Evolutionary conservation across 2,329 filamentous ascomycete species (phyloP).

Genomic region (Alternaria panax): DNA sequence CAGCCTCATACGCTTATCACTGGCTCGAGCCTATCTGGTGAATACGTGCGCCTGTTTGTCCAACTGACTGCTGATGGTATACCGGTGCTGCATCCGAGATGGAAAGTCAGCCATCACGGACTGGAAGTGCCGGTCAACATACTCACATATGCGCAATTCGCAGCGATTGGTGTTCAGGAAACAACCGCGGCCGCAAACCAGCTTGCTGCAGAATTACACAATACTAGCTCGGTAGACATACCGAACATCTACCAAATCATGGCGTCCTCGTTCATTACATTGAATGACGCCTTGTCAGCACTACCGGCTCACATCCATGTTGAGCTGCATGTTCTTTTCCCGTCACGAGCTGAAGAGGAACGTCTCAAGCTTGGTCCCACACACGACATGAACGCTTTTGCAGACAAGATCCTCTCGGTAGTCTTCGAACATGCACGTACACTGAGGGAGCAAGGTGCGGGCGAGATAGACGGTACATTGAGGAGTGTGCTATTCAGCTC

Average conservation of each 20-base stretch:
- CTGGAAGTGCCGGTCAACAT: slow-evolving; percentile 84
- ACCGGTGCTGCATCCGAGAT: slow-evolving; percentile 86
- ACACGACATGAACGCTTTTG: slow-evolving; percentile 83
- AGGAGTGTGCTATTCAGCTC: slow-evolving; percentile 93
- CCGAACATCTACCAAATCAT: slow-evolving; percentile 75
- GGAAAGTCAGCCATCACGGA: slow-evolving; percentile 77
- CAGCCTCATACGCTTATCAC: slow-evolving; percentile 88
- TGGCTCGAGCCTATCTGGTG: slow-evolving; percentile 92
- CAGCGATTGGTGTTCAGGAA: slow-evolving; percentile 52
- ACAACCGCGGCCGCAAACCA: slow-evolving; percentile 34
- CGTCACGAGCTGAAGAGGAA: slow-evolving; percentile 76
- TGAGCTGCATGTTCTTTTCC: slow-evolving; percentile 92
- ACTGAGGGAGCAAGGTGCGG: slow-evolving; percentile 64
- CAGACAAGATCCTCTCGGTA: slow-evolving; percentile 80
- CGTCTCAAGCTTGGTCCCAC: slow-evolving; percentile 74
- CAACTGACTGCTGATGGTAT: slow-evolving; percentile 89
- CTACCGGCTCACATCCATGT: slow-evolving; percentile 83
- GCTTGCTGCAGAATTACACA: slow-evolving; percentile 33
- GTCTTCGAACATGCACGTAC: slow-evolving; percentile 90
- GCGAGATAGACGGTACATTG: slow-evolving; percentile 69
- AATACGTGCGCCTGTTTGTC: slow-evolving; percentile 90
- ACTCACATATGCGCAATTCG: slow-evolving; percentile 77
- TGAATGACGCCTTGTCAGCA: slow-evolving; percentile 76
- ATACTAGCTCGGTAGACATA: slow-evolving; percentile 41
- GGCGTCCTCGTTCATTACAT: slow-evolving; percentile 77